Evolutionary conservation across 2,329 filamentous ascomycete genomes (phyloP).

Genomic region (Colletotrichum karsti): DNA sequence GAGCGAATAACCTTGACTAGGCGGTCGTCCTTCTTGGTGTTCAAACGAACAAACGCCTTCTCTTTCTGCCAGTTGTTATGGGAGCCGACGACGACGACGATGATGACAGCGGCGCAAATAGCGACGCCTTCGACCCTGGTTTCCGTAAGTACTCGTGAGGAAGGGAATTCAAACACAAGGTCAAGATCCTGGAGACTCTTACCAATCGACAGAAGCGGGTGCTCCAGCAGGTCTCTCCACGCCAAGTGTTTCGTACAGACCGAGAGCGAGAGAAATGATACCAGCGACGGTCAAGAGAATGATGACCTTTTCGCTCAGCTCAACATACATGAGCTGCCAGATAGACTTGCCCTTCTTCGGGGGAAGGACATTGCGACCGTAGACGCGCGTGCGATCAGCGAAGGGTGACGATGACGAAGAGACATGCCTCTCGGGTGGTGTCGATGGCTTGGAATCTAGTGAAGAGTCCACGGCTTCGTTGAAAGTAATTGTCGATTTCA

Average conservation of each 20-base stretch:
- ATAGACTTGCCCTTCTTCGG: conserved; percentile 70
- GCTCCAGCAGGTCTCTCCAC: too few species aligned
- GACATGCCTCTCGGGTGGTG: not conserved
- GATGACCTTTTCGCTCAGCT: conserved; percentile 75
- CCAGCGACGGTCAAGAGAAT: conserved; percentile 73
- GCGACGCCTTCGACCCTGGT: conserved; percentile 76
- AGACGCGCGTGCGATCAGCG: conserved; percentile 65
- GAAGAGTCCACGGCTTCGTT: conserved; percentile 67
- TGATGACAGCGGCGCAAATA: conserved; percentile 71
- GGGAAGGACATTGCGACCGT: conserved; percentile 68
- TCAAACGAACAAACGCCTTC: conserved; percentile 70
- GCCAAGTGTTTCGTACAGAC: conserved; percentile 72
- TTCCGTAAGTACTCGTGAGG: too few species aligned
- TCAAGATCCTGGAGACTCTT: too few species aligned
- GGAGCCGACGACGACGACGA: conserved; percentile 70
- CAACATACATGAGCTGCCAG: conserved; percentile 69
- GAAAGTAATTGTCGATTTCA: conserved; percentile 72
- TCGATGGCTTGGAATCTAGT: not conserved
- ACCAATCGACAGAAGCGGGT: conserved; percentile 57
- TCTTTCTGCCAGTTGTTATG: conserved; percentile 76
- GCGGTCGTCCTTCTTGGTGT: conserved; percentile 69
- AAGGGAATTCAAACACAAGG: too few species aligned
- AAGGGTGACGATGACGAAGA: conserved; percentile 30
- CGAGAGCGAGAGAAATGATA: conserved; percentile 70
- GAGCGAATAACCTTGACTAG: conserved; percentile 74